These are phyloP conservation scores for Helicostylum pulchrum DNA, from an alignment of 192 early-diverging fungal genomes.

Conservation along the genomic window DNA sequence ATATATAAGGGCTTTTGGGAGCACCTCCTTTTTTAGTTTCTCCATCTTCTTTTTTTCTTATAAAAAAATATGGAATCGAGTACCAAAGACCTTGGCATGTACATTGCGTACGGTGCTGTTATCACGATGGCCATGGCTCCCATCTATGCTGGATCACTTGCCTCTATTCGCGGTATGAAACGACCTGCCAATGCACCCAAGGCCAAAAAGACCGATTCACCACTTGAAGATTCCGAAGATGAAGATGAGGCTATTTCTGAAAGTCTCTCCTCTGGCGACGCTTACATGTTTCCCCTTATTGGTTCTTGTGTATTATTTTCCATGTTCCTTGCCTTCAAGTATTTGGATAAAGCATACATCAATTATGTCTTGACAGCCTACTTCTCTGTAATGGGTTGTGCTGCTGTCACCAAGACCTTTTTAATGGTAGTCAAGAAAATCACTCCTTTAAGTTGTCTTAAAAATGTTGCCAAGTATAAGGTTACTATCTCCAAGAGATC, in stretches of 20 bases:
- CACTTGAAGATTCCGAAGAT: constrained; percentile 55
- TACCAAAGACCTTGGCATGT: constrained; percentile 40
- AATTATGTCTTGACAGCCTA: constrained; percentile 49
- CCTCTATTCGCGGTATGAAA: constrained; percentile 45
- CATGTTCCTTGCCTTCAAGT: constrained; percentile 86
- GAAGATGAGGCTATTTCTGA: constrained; percentile 66
- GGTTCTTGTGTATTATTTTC: constrained; percentile 79
- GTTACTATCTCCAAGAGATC: constrained; percentile 62
- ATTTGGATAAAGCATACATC: constrained; percentile 12
- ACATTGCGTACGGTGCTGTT: constrained; percentile 83
- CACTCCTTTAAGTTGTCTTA: constrained; percentile 38
- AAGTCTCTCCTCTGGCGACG: constrained; percentile 81
- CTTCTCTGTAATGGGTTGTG: constrained; percentile 81
- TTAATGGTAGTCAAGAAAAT: constrained; percentile 50
- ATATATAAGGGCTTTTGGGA: background rate
- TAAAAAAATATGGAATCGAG: constrained; percentile 5
- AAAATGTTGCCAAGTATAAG: constrained; percentile 70
- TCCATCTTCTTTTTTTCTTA: background rate
- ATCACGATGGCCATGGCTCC: constrained; percentile 82
- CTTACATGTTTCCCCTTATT: constrained; percentile 90
- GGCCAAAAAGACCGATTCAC: constrained; percentile 39
- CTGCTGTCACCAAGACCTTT: constrained; percentile 63
- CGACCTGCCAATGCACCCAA: constrained; percentile 34
- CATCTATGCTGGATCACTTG: constrained; percentile 83
- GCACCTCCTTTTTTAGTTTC: background rate